These are phyloP conservation scores for Saturnispora serradocipensis DNA, from an alignment of 805 yeast species.

Conservation along the genomic window DNA sequence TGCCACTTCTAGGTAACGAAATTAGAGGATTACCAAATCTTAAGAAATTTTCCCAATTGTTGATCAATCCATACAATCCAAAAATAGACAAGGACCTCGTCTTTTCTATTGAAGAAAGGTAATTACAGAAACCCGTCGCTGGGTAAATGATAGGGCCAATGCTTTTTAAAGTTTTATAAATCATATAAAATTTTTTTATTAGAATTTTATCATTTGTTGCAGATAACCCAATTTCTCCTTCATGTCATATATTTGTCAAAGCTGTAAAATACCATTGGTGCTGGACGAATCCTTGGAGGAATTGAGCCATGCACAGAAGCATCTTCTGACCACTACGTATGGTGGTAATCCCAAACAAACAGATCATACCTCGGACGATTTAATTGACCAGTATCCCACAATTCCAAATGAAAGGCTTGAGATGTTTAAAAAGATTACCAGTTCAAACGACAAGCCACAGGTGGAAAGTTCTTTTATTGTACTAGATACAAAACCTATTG, in stretches of 20 bases:
- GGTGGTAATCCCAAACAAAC: slow-evolving; percentile 14
- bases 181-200: background rate
- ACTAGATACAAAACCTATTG: slow-evolving; percentile 5
- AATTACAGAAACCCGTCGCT: background rate
- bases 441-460: slow-evolving; percentile 12
- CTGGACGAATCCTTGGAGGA: slow-evolving; percentile 48
- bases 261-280: slow-evolving; percentile 50
- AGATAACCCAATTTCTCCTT: background rate
- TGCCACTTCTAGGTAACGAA: slow-evolving; percentile 92
- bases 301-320: slow-evolving; percentile 46
- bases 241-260: slow-evolving; percentile 41
- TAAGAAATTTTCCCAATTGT: slow-evolving; percentile 72
- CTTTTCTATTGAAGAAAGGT: slow-evolving; percentile 45
- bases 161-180: background rate
- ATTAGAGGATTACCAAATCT: slow-evolving; percentile 87
- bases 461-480: slow-evolving; percentile 13
- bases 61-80: slow-evolving; percentile 71
- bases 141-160: background rate
- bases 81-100: slow-evolving; percentile 44
- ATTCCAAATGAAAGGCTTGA: slow-evolving; percentile 33
- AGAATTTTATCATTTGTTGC: background rate
- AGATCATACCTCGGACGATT: slow-evolving; percentile 7
- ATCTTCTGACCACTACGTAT: slow-evolving; percentile 35
- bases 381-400: slow-evolving; percentile 20
- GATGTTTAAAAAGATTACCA: slow-evolving; percentile 27